Evolutionary conservation across 106 monocot species (phyloP), one percentile per base, ranked within the genome.

Genomic region (Acanthochlamys bracteata): DNA sequence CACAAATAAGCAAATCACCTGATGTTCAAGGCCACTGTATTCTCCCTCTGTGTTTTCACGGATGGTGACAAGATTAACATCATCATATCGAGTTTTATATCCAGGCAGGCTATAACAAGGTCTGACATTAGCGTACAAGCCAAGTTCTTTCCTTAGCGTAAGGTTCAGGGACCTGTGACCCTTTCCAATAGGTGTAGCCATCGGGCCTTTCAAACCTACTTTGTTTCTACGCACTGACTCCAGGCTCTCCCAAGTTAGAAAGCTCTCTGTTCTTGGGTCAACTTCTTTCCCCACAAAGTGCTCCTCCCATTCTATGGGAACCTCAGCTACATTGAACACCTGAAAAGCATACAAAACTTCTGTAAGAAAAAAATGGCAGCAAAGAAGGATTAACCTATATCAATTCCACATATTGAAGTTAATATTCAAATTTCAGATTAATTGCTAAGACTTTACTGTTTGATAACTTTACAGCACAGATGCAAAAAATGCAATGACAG

Each of bases 171-270:
- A 94, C 55, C 93, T 76, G 53, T 89, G 89, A 19, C 93, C 93
- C 56, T 94, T 94, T 43, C 93, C 93, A 82, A 94, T 86, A 66
- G 93, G 93, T 25, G 93, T 94, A 66, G 93, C 89, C 93, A 94
- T 94, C 24, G 93, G 93, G 11, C 93, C 93, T 55, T 93, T 94
- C 70, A 94, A 73, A 19, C 93, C 93, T 10, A 94, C 86, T 39
- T 75, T 68, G 76, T 94, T 89, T 73, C 60, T 81, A 19, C 89
- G 79, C 41, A 94, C 89, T n/a, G 93, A 94, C 65, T 94, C 93
- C 46, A 94, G 41, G 58, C 89, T 94, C 66, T 94, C 93, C 89
- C 76, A 84, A 66, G 93, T 94, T n/a, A 94, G 68, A 66, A 94
- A 86, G 62, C 93, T 94, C 24, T 89, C 69, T 41, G 93, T 94